Evolutionary conservation across 768 basidiomycete species (phyloP).

Genomic region (Saitozyma sp.): DNA sequence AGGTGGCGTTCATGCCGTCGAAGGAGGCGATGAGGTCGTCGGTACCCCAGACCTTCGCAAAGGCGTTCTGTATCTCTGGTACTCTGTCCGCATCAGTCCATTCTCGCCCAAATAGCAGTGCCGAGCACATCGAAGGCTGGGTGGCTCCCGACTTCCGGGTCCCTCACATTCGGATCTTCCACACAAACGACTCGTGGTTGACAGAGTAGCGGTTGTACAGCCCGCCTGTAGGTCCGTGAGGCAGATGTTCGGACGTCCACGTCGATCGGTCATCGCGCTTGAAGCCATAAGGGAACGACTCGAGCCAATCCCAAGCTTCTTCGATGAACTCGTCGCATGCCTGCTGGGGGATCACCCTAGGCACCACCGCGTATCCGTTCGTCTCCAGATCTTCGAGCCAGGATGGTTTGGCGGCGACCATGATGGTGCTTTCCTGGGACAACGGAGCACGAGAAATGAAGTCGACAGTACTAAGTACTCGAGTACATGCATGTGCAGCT

Average conservation of each 20-base stretch:
- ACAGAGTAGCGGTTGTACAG: conserved; percentile 37
- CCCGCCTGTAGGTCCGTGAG: conserved; percentile 23
- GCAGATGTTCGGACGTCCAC: conserved; percentile 16
- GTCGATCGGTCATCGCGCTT: conserved; percentile 36
- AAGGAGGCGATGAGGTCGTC: conserved; percentile 40
- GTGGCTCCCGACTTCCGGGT: too few relatives aligned
- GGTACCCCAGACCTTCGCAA: conserved; percentile 42
- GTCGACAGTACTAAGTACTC: too few relatives aligned
- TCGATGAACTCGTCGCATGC: conserved; percentile 29
- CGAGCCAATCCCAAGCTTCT: conserved; percentile 30
- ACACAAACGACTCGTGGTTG: conserved; percentile 36
- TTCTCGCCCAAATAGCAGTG: too few relatives aligned
- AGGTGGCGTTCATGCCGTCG: conserved; percentile 32
- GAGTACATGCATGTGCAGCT: too few relatives aligned
- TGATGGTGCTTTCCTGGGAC: too few relatives aligned
- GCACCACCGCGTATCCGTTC: conserved; percentile 39
- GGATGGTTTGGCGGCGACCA: too few relatives aligned
- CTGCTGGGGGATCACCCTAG: conserved; percentile 36
- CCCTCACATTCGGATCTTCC: conserved; percentile 7
- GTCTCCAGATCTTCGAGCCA: conserved; percentile 9
- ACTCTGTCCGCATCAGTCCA: conserved; percentile 7
- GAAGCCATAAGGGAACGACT: conserved; percentile 30
- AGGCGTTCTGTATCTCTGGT: conserved; percentile 36
- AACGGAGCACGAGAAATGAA: too few relatives aligned
- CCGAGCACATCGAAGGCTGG: too few relatives aligned